A percentile compares a stretch with the other conserved stretches of the same genome.
Evolutionary conservation across 768 basidiomycete genomes (phyloP).

Genomic region (Pholiota microspora): DNA sequence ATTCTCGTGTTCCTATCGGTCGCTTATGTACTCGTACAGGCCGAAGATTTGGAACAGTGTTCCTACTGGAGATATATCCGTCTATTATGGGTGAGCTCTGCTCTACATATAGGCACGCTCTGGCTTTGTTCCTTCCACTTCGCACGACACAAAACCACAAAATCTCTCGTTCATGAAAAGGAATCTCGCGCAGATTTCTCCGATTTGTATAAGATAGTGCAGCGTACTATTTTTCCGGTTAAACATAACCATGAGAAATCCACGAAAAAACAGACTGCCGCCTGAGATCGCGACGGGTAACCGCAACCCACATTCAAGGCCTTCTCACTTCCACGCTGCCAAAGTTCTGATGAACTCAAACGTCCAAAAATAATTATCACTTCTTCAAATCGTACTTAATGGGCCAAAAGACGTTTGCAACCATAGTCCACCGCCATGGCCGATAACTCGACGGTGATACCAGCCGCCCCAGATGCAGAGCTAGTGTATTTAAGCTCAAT

Average conservation of each 20-base stretch:
- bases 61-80: too few species aligned
- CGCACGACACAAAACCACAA: too few species aligned
- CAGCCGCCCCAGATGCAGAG: neutral
- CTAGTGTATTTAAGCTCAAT: neutral
- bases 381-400: neutral
- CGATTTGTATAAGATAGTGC: too few species aligned
- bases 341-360: neutral
- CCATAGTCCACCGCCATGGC: neutral
- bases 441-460: neutral
- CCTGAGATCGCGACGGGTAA: neutral
- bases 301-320: neutral
- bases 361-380: neutral
- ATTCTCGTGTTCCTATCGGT: too few species aligned
- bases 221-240: neutral
- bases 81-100: too few species aligned
- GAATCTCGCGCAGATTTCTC: too few species aligned
- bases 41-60: too few species aligned
- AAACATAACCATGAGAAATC: neutral
- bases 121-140: too few species aligned
- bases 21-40: too few species aligned
- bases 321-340: neutral
- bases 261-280: neutral
- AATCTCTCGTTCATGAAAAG: too few species aligned
- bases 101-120: too few species aligned
- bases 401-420: neutral